phyloP scores from a whole-genome alignment of 495 filamentous ascomycete species.

The Peziza echinospora region DNA sequence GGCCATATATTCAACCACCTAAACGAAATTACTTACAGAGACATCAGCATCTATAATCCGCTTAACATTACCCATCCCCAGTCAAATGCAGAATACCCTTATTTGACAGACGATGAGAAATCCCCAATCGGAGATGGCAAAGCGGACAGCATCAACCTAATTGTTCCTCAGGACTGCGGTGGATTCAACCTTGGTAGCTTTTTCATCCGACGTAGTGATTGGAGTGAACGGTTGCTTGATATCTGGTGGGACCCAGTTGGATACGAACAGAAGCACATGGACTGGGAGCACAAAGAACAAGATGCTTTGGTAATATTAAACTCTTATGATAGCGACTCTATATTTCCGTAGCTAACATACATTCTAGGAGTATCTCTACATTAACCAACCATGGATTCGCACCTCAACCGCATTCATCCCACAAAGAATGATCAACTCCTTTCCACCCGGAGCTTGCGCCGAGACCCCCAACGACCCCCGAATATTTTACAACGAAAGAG shows the following conservation, averaged over 20 bases:
- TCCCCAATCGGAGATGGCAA: slow-evolving; percentile 57
- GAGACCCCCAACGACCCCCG: slow-evolving; percentile 43
- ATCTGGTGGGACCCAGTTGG: slow-evolving; percentile 97
- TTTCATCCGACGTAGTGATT: slow-evolving; percentile 62
- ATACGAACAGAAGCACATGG: slow-evolving; percentile 98
- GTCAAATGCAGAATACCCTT: slow-evolving; percentile 27
- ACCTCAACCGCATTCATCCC: slow-evolving; percentile 72
- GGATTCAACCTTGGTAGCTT: slow-evolving; percentile 97
- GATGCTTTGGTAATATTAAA: slow-evolving; percentile 38
- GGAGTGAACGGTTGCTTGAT: slow-evolving; percentile 83
- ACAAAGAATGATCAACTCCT: slow-evolving; percentile 84
- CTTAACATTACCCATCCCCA: slow-evolving; percentile 79
- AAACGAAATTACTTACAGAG: slow-evolving; percentile 57
- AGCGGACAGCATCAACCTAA: slow-evolving; percentile 53
- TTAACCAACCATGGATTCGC: slow-evolving; percentile 78
- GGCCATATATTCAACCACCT: slow-evolving; percentile 73
- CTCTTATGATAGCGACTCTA: not conserved
- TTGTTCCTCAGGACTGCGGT: slow-evolving; percentile 82
- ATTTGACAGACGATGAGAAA: slow-evolving; percentile 50
- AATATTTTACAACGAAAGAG: slow-evolving; percentile 69
- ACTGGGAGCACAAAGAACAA: slow-evolving; percentile 98
- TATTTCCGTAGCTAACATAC: not conserved
- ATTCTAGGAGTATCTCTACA: slow-evolving; percentile 57
- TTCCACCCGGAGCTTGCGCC: slow-evolving; percentile 73
- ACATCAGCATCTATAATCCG: slow-evolving; percentile 91